These are phyloP conservation scores for Pseudozyma flocculosa DNA, from an alignment of 1,284 basidiomycete species.

Conservation along the genomic window DNA sequence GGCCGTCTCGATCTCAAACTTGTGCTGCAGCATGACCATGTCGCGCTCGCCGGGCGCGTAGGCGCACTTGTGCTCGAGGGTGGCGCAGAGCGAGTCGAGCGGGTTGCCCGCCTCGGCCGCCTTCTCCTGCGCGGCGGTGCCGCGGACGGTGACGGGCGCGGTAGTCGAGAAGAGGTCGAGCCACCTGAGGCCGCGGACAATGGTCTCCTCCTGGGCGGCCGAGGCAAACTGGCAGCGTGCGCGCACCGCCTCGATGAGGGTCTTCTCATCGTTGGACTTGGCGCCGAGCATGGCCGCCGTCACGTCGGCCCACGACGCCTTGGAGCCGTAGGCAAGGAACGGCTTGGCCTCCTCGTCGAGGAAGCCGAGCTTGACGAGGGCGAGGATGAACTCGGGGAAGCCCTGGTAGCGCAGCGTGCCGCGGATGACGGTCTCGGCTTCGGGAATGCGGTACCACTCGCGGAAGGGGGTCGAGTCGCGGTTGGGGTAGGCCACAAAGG, in stretches of 20 bases:
- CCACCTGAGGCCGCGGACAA: conserved; percentile 68
- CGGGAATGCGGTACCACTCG: conserved; percentile 82
- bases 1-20: conserved; percentile 58
- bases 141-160: conserved; percentile 60
- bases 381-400: conserved; percentile 94
- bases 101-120: conserved; percentile 74
- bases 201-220: conserved; percentile 40
- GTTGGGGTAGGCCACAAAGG: conserved; percentile 97
- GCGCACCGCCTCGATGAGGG: conserved; percentile 42
- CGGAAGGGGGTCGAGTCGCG: conserved; percentile 88
- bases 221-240: conserved; percentile 40
- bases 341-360: conserved; percentile 74
- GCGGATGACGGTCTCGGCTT: conserved; percentile 86
- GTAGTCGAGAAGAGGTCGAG: conserved; percentile 79
- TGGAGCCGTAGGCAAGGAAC: conserved; percentile 62
- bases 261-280: conserved; percentile 65
- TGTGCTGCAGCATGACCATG: conserved; percentile 96
- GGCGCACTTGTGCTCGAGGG: conserved; percentile 85
- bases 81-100: conserved; percentile 90
- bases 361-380: conserved; percentile 85
- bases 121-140: conserved; percentile 61
- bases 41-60: conserved; percentile 90
- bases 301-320: conserved; percentile 65
- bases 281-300: conserved; percentile 77
- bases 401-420: conserved; percentile 96